Conservation (phyloP, 495 filamentous ascomycete genomes). For the Talaromyces wortmannii region DNA sequence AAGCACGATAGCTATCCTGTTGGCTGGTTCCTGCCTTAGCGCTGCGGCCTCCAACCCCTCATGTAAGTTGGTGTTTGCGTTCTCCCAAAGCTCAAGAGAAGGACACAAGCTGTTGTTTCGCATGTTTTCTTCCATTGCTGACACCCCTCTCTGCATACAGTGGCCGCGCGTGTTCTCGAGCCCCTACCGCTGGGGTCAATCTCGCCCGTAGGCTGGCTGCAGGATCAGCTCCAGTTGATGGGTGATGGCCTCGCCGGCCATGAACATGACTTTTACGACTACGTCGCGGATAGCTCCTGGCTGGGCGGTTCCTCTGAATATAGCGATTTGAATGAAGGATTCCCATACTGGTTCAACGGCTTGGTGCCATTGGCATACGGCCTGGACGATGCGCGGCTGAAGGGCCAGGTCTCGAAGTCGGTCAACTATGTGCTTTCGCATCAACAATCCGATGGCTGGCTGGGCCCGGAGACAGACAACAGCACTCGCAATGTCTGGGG, state of each 20-base stretch:
- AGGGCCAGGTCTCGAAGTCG: slow-evolving; percentile 42
- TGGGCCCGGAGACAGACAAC: slow-evolving; percentile 47
- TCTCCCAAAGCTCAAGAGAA: neutral
- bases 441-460: slow-evolving; percentile 53
- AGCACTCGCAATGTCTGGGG: slow-evolving; percentile 47
- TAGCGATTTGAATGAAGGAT: slow-evolving; percentile 49
- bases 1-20: neutral
- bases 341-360: slow-evolving; percentile 62
- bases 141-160: slow-evolving; percentile 4
- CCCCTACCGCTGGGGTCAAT: slow-evolving; percentile 52
- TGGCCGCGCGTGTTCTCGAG: slow-evolving; percentile 31
- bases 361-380: slow-evolving; percentile 58
- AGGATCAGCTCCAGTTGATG: slow-evolving; percentile 43
- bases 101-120: neutral
- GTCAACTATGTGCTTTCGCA: slow-evolving; percentile 43
- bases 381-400: slow-evolving; percentile 46
- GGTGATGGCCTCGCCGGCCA: slow-evolving; percentile 55
- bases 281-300: slow-evolving; percentile 48
- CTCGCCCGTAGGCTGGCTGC: slow-evolving; percentile 54
- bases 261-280: slow-evolving; percentile 52
- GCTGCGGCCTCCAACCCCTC: neutral
- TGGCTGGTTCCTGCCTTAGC: neutral
- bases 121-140: neutral
- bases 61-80: neutral
- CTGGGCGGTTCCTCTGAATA: slow-evolving; percentile 51